These are phyloP conservation scores for Hypoxylon sp. DNA, from an alignment of 2,329 filamentous ascomycete genomes.

Conservation along the genomic window DNA sequence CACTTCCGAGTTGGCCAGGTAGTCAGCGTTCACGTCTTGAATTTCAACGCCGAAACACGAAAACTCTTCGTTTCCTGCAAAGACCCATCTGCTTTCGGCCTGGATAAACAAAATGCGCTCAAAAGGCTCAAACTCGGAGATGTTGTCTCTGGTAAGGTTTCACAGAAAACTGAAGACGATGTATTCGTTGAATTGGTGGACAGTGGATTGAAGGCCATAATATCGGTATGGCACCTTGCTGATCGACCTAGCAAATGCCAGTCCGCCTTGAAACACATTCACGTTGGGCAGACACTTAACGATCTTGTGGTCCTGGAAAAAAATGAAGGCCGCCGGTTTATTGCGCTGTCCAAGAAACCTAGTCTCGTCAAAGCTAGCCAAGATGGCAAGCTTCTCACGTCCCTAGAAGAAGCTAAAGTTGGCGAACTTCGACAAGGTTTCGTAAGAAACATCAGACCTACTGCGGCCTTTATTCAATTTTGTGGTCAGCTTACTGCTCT, in stretches of 20 bases:
- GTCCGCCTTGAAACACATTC: slow-evolving; percentile 83
- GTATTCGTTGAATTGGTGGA: slow-evolving; percentile 82
- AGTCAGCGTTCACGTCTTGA: slow-evolving; percentile 89
- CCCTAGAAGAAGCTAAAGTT: slow-evolving; percentile 78
- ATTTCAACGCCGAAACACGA: slow-evolving; percentile 78
- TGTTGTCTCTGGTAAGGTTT: slow-evolving; percentile 82
- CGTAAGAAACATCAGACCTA: slow-evolving; percentile 85
- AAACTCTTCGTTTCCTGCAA: slow-evolving; percentile 94
- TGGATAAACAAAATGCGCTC: slow-evolving; percentile 82
- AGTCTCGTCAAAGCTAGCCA: slow-evolving; percentile 83
- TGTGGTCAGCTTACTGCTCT: slow-evolving; percentile 82
- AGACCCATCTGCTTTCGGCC: slow-evolving; percentile 82
- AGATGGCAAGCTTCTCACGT: slow-evolving; percentile 78
- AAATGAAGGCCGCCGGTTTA: slow-evolving; percentile 79
- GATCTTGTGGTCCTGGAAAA: slow-evolving; percentile 92
- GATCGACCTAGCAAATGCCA: slow-evolving; percentile 84
- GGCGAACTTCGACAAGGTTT: slow-evolving; percentile 82
- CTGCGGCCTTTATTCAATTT: slow-evolving; percentile 91
- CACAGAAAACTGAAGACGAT: slow-evolving; percentile 84
- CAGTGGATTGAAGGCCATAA: slow-evolving; percentile 80
- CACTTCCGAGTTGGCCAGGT: slow-evolving; percentile 94
- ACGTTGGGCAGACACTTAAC: slow-evolving; percentile 85
- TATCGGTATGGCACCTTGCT: slow-evolving; percentile 83
- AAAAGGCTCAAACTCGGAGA: slow-evolving; percentile 80
- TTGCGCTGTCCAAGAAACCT: slow-evolving; percentile 86